Conservation (phyloP, 2,329 filamentous ascomycete genomes). For the Beauveria caledonica region DNA sequence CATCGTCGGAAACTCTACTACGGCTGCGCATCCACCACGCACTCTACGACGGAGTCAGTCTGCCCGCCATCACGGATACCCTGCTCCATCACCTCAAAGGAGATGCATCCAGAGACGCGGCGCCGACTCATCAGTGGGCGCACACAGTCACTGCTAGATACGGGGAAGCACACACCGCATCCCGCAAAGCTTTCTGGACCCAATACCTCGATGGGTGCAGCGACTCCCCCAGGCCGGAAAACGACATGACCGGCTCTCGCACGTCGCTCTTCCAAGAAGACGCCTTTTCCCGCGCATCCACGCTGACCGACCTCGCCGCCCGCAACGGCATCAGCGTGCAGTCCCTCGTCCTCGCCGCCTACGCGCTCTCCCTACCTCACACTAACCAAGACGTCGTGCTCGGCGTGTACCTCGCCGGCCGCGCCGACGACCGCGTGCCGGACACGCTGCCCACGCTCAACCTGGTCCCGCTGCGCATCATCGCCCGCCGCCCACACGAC, state of each 20-base stretch:
- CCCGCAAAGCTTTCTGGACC: conserved; percentile 32
- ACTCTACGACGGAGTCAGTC: conserved; percentile 77
- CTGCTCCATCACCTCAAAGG: conserved; percentile 21
- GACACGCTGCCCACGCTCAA: conserved; percentile 64
- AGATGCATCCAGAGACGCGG: neutral
- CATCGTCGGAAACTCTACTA: conserved; percentile 22
- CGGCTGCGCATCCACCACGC: conserved; percentile 70
- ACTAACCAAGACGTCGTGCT: conserved; percentile 41
- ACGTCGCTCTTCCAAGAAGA: conserved; percentile 20
- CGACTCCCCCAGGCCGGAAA: conserved; percentile 15
- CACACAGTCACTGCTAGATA: conserved; percentile 33
- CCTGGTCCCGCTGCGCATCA: conserved; percentile 62
- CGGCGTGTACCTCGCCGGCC: conserved; percentile 78
- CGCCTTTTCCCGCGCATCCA: neutral
- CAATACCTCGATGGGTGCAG: conserved; percentile 25
- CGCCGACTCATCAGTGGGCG: conserved; percentile 11
- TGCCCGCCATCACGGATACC: conserved; percentile 52
- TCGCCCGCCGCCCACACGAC: conserved; percentile 14
- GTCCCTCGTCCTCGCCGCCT: conserved; percentile 16
- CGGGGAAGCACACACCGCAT: neutral
- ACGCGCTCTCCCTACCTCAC: conserved; percentile 38
- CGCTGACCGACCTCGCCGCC: conserved; percentile 26
- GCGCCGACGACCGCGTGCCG: conserved; percentile 42
- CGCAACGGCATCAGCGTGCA: conserved; percentile 58
- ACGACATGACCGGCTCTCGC: conserved; percentile 18